A percentile compares a stretch with the other conserved stretches of the same genome.
Conservation (phyloP, 2,329 filamentous ascomycete species). For the Fusarium sulawesiense region DNA sequence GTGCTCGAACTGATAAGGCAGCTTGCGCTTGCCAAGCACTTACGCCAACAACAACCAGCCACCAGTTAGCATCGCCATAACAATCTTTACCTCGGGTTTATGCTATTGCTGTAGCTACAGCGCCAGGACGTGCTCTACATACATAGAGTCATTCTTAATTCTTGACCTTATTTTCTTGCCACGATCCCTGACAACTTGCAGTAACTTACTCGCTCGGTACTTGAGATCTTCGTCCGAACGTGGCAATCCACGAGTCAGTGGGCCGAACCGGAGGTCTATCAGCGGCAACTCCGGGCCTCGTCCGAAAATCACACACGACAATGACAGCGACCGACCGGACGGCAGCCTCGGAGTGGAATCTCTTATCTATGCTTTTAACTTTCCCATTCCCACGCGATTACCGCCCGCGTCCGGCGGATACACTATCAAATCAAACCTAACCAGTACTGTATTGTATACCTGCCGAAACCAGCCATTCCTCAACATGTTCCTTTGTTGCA, state of each 20-base stretch:
- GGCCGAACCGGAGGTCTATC: slow-evolving; percentile 34
- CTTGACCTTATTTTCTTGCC: not conserved
- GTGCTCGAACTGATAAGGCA: slow-evolving; percentile 37
- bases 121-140: not conserved
- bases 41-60: slow-evolving; percentile 11
- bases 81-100: slow-evolving; percentile 15
- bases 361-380: slow-evolving; percentile 34
- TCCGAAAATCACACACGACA: slow-evolving; percentile 18
- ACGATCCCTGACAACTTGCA: not conserved
- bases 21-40: not conserved
- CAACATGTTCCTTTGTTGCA: slow-evolving; percentile 7
- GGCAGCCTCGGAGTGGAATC: slow-evolving; percentile 27
- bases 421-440: slow-evolving; percentile 4
- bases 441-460: not conserved
- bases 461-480: slow-evolving; percentile 16
- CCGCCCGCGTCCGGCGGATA: slow-evolving; percentile 24
- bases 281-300: slow-evolving; percentile 31
- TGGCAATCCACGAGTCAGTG: slow-evolving; percentile 29
- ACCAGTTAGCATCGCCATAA: slow-evolving; percentile 17
- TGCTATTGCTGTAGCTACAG: not conserved
- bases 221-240: slow-evolving; percentile 5
- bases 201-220: slow-evolving; percentile 11
- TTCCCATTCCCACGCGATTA: slow-evolving; percentile 13
- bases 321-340: not conserved
- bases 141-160: not conserved